A percentile compares a stretch with the other conserved stretches of the same genome.
Evolutionary conservation across 2,329 filamentous ascomycete species (phyloP).

Genomic region (Ascochyta clinopodiicola): DNA sequence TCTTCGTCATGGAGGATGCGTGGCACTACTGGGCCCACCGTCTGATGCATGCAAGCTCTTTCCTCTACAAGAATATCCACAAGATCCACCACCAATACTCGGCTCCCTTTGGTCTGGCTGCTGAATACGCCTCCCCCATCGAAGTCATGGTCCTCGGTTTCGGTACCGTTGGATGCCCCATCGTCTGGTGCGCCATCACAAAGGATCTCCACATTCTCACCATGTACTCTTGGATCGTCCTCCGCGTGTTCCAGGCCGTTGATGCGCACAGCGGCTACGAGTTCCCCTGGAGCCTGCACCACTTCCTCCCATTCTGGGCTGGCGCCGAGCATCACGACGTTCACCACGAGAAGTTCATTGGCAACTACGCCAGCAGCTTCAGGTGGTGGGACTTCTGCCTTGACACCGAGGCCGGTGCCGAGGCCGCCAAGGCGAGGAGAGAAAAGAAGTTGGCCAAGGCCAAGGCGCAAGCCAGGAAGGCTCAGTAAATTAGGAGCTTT

Average conservation of each 20-base stretch:
- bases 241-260: conserved; percentile 95
- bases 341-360: conserved; percentile 98
- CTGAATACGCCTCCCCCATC: conserved; percentile 96
- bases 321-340: conserved; percentile 95
- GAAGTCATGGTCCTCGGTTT: conserved; percentile 94
- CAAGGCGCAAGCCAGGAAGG: conserved; percentile 68
- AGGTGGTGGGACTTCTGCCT: conserved; percentile 97
- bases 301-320: conserved; percentile 97
- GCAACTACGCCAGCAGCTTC: conserved; percentile 98
- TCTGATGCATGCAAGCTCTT: conserved; percentile 85
- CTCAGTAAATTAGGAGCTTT: conserved; percentile 37
- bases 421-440: conserved; percentile 82
- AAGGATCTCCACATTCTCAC: conserved; percentile 92
- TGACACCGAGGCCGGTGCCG: conserved; percentile 90
- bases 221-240: conserved; percentile 96
- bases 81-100: conserved; percentile 99
- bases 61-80: conserved; percentile 92
- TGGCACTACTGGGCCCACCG: conserved; percentile 99
- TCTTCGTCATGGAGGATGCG: conserved; percentile 94
- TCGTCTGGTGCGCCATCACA: conserved; percentile 82
- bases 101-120: conserved; percentile 92
- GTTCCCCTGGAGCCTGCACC: conserved; percentile 95
- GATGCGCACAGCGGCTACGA: conserved; percentile 98
- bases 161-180: conserved; percentile 81
- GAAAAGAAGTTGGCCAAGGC: conserved; percentile 74